Base-by-base conservation (phyloP, 495 filamentous ascomycete genomes). In the Melanomma pulvis-pyrius region DNA sequence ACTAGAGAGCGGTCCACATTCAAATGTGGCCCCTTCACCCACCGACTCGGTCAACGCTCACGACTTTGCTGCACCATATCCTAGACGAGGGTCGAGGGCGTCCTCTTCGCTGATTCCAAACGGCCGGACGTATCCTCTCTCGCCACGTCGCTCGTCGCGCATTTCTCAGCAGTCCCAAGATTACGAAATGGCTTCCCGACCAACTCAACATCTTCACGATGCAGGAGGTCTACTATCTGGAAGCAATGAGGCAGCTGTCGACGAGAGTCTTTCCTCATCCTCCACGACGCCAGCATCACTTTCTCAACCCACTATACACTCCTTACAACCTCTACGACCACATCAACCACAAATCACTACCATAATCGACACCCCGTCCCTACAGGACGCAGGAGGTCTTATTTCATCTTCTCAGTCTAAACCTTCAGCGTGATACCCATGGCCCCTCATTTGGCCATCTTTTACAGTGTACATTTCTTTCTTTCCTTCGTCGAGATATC, bases 21-120 rank as follows among this genome's bases (percentile, higher is more conserved):
- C 41, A 17, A 59, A 41, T 25, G 34, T 51, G 21, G 24, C 46
- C 24, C 65, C 48, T 47, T 70, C 70, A 36, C 71, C 65, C 25
- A 79, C 78, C 65, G 79, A 75, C 22, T 75, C 74, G 21, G 83
- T 62, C 1, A 79, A 61, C 13, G 54, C 70, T 63, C 77, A 81
- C 30, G 77, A 81, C 65, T 84, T 78, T 41, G 39, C 17, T 44
- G 72, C 70, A 15, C 3, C 56, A 30, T 61, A 62, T 28, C 55
- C 71, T 5, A 68, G 75, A 32, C 41, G 70, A 39, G 71, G 74
- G 19, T 75, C 73, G 15, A 65, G 67, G 44, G 66, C 71, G 12
- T 64, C 74, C 6, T 57, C 73, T 11, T 48, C 64, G 3, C 21
- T 72, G 3, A 54, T 44, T 0, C 30, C 73, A 2, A 68, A 63